Base-by-base conservation (phyloP, 495 filamentous ascomycete genomes). In the Thozetella sp. region DNA sequence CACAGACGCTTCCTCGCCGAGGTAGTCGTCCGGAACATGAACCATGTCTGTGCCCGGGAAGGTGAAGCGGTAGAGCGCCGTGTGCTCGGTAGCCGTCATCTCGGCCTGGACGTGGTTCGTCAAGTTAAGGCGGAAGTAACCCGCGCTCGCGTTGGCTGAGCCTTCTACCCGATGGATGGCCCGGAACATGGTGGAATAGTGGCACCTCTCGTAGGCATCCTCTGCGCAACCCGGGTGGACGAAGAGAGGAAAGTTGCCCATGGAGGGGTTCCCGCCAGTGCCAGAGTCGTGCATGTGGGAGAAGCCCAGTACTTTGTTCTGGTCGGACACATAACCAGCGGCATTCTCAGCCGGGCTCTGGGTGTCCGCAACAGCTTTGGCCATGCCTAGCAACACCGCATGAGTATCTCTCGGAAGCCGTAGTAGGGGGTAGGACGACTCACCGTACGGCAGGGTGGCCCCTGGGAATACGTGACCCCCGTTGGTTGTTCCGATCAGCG, bases 181-280 rank as follows among this genome's bases (percentile, higher is more conserved):
- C 54, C 88, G 72, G 19, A 79, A 69, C n/a, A 65, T 64, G 26
- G 76, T 75, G 9, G 81, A 76, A 72, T 81, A 93, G 27, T 77
- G 72, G 68, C 90, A 93, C 27, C 82, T 74, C 45, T 83, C 69
- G 59, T 85, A 74, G 58, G 89, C 79, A 59, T 91, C 86, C 19
- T 82, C 79, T 0, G 85, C 80, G 57, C 90, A 93, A 24, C 83
- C 76, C 9, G 86, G 80, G 40, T 90, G 86, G 1, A 86, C 79
- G 60, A 93, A 93, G 0, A 93, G 75, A 0, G 90, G 88, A 63
- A 93, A 93, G 67, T 92, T 91, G 24, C 90, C 90, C 61, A 93
- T 66, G 1, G 87, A 90, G 11, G 88, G 59, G 82, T 90, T 45
- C 81, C 79, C 76, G 61, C 64, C 63, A n/a, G 68, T 65, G 19